A percentile compares a stretch with the other conserved stretches of the same genome.
phyloP scores from a whole-genome alignment of 495 filamentous ascomycete genomes.

The Neurospora discreta region DNA sequence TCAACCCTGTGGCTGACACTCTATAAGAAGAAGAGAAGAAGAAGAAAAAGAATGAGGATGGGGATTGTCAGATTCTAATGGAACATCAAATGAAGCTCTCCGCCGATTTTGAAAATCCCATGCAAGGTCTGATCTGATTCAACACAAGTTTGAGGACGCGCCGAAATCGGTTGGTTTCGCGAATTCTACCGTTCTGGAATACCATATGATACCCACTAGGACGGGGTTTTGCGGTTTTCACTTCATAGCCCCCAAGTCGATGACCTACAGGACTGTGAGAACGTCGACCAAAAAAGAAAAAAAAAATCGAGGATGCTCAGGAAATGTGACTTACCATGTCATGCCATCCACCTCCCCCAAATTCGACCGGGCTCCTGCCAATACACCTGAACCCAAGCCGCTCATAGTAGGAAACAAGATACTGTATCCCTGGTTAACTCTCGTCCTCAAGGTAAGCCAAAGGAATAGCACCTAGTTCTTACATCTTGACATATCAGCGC shows the following conservation, averaged over 20 bases:
- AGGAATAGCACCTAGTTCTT: constrained; percentile 8
- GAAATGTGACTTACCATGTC: constrained; percentile 44
- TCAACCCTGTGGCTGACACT: background rate
- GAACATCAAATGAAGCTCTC: background rate
- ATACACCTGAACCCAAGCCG: constrained; percentile 57
- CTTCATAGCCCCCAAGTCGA: constrained; percentile 1
- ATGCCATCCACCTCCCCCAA: constrained; percentile 73
- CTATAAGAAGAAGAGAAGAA: background rate
- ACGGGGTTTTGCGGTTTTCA: background rate
- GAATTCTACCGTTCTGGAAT: background rate
- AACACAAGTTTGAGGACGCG: background rate
- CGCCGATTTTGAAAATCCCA: background rate
- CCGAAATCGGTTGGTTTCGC: background rate
- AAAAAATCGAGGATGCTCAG: background rate
- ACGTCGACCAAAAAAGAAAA: background rate
- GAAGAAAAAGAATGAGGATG: background rate
- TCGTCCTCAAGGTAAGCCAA: background rate
- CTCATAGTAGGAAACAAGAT: constrained; percentile 64
- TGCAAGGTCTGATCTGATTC: background rate
- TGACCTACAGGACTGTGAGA: background rate
- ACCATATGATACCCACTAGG: background rate
- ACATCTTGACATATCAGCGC: constrained; percentile 69
- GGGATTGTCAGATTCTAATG: background rate
- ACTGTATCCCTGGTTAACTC: constrained; percentile 19
- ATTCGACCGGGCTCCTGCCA: constrained; percentile 52